Percentiles rank a stretch among this genome's conserved stretches.
Conservation (phyloP, 768 basidiomycete genomes). For the Coprinopsis strossmayeri region DNA sequence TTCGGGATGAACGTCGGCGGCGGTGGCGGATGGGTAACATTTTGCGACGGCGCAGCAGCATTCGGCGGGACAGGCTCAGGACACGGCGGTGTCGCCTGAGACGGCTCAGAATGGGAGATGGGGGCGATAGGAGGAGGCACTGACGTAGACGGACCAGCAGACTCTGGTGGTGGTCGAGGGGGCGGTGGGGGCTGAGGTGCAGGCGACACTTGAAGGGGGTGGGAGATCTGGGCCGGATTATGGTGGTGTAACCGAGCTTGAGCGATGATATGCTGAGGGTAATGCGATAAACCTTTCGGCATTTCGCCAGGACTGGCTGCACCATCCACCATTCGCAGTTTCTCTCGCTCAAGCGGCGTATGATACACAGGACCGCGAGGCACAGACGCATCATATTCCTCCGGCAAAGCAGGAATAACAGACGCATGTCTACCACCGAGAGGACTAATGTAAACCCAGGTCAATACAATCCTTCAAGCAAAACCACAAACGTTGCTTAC, state of each 20-base stretch:
- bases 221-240: not conserved
- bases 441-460: conserved; percentile 34
- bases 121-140: no score
- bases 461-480: conserved; percentile 2
- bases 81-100: no score
- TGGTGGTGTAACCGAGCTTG: conserved; percentile 18
- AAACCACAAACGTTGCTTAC: conserved; percentile 37
- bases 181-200: conserved; percentile 15
- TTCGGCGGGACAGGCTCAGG: no score
- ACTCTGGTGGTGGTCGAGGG: no score
- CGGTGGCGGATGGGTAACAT: not conserved
- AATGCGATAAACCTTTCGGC: conserved; percentile 35
- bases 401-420: conserved; percentile 74
- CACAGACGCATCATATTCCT: conserved; percentile 54
- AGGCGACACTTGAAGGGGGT: conserved; percentile 16
- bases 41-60: conserved; percentile 4
- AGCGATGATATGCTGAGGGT: conserved; percentile 44
- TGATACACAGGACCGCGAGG: conserved; percentile 44
- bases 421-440: conserved; percentile 79
- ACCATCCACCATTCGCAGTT: conserved; percentile 21
- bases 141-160: no score
- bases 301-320: conserved; percentile 21
- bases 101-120: no score
- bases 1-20: not conserved
- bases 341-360: conserved; percentile 23